Evolutionary conservation across 1,284 basidiomycete genomes (phyloP), one percentile per base, ranked within the genome.

Genomic region (Tylopilus sp.): DNA sequence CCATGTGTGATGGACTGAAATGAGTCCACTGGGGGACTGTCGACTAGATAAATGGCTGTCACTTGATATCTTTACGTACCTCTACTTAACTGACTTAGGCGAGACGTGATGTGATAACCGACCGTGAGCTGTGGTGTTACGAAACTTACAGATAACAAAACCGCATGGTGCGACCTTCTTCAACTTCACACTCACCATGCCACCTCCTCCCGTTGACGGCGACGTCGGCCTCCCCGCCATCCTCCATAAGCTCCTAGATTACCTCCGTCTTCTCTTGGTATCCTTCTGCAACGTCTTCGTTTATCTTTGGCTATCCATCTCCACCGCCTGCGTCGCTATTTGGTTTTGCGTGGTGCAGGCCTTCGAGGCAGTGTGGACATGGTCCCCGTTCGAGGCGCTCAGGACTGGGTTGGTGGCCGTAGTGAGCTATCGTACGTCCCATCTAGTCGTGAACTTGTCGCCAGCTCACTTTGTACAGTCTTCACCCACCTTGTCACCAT

Each of bases 311-410:
- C 49, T 22, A 22, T 47, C 73, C 19, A 22, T 73, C 58, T 41
- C 10, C 41, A 54, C 64, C 51, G 0, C 64, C 58, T 60, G 47
- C 64, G 10, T 58, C 54, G 5, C n/a, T 0, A 12, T 75, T 44
- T 75, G 71, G 73, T 58, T 26, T 65, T 52, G 38, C 44, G 1
- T 72, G 29, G 60, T 39, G 29, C 22, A 62, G 8, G 63, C 52
- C 2, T 76, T 55, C 36, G 54, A 19, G 60, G 44, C n/a, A 9
- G 68, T 38, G 1, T 77, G 75, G 72, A 72, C 71, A 0, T 74
- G 61, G 24, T 72, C 75, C 0, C 76, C 73, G 5, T 74, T 74
- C 39, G 73, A 77, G 32, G 9, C 62, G 22, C 75, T 78, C 51
- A 64, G 76, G 9, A 64, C 67, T 59, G 73, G 58, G n/a, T 47